A percentile compares a stretch with the other conserved stretches of the same genome.
These are phyloP conservation scores for Silene conica DNA, from an alignment of 148 eudicot species.

Conservation along the genomic window DNA sequence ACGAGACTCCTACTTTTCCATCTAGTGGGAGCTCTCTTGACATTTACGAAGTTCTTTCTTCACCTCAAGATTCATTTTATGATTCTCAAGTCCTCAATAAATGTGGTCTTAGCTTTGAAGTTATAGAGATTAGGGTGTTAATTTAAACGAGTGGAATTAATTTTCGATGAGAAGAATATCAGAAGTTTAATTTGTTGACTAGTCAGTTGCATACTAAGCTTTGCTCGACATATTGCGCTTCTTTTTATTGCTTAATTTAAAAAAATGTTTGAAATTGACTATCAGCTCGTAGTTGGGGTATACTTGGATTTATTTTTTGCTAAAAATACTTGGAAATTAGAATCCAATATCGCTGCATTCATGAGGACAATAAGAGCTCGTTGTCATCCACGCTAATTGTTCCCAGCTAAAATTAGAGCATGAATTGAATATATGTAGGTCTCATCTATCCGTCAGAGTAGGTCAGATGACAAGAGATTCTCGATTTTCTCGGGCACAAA, in stretches of 20 bases:
- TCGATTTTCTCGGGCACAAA: conserved; percentile 87
- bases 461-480: conserved; percentile 89
- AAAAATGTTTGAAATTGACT: background rate
- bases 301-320: too few relatives aligned
- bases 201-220: background rate
- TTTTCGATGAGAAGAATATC: background rate
- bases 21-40: background rate
- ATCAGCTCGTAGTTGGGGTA: background rate
- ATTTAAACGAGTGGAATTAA: background rate
- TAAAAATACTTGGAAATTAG: background rate
- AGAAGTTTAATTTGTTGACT: background rate
- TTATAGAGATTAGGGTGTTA: background rate
- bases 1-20: background rate
- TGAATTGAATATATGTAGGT: conserved; percentile 33
- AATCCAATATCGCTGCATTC: background rate
- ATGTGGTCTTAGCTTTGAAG: background rate
- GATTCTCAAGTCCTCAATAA: too few relatives aligned
- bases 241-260: background rate
- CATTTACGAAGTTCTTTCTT: too few relatives aligned
- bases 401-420: background rate
- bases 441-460: conserved; percentile 75
- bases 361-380: background rate
- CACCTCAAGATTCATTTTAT: too few relatives aligned
- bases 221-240: background rate
- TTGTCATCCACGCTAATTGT: too few relatives aligned